These are phyloP conservation scores for Fusarium sp. DNA, from an alignment of 2,329 filamentous ascomycete genomes.

Conservation along the genomic window DNA sequence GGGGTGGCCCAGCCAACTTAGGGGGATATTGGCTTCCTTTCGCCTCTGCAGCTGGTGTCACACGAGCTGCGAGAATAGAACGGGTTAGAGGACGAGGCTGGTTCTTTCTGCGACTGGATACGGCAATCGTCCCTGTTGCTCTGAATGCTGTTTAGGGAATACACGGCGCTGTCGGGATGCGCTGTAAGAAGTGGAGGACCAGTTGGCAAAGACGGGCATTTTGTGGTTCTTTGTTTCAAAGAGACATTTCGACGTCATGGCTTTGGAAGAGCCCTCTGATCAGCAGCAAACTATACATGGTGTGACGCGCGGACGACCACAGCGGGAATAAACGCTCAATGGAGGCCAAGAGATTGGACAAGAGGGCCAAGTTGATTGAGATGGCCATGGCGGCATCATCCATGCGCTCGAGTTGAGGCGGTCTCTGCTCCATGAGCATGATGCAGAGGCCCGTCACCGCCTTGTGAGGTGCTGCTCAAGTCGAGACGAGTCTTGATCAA, in stretches of 20 bases:
- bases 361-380: slow-evolving; percentile 8
- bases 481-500: slow-evolving; percentile 11
- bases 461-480: slow-evolving; percentile 1
- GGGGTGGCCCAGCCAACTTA: slow-evolving; percentile 2
- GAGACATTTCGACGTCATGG: slow-evolving; percentile 38
- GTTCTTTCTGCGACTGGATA: background rate
- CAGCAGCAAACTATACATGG: slow-evolving; percentile 34
- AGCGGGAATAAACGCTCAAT: slow-evolving; percentile 38
- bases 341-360: slow-evolving; percentile 35
- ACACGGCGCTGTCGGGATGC: background rate
- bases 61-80: slow-evolving; percentile 6
- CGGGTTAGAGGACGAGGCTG: background rate
- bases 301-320: slow-evolving; percentile 37
- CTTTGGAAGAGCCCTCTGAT: slow-evolving; percentile 25
- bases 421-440: slow-evolving; percentile 11
- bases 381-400: slow-evolving; percentile 31
- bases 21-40: background rate
- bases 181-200: slow-evolving; percentile 19
- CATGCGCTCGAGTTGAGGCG: slow-evolving; percentile 25
- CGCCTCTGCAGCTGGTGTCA: slow-evolving; percentile 5
- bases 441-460: slow-evolving; percentile 17
- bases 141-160: background rate
- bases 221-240: slow-evolving; percentile 42
- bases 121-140: background rate
- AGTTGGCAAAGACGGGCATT: background rate